A percentile compares a stretch with the other conserved stretches of the same genome.
Evolutionary conservation across 441 rosid genomes (phyloP).

Genomic region (Arabidopsis lyrata): DNA sequence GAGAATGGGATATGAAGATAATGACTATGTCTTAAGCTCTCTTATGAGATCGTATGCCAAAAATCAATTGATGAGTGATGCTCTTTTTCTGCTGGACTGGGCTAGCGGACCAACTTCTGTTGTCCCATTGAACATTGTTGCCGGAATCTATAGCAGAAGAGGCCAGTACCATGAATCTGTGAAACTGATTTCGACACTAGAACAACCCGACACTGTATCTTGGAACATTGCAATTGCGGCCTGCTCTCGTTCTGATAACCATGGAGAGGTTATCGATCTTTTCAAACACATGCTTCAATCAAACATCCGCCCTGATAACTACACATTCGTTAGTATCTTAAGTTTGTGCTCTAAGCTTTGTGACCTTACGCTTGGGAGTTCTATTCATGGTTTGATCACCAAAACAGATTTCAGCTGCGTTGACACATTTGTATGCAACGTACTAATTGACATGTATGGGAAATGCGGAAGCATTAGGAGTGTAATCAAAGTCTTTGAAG

Average conservation of each 20-base stretch:
- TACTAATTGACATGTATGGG: constrained; percentile 87
- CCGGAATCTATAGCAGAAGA: constrained; percentile 71
- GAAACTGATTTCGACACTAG: constrained; percentile 66
- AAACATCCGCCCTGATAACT: constrained; percentile 67
- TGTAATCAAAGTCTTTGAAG: constrained; percentile 56
- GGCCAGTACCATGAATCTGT: constrained; percentile 65
- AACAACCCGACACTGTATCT: constrained; percentile 74
- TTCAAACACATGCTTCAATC: constrained; percentile 62
- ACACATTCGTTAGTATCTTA: constrained; percentile 76
- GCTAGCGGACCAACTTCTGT: constrained; percentile 48
- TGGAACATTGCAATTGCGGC: constrained; percentile 86
- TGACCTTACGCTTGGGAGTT: constrained; percentile 72
- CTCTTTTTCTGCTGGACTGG: constrained; percentile 53
- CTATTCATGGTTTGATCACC: constrained; percentile 68
- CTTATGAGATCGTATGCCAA: constrained; percentile 70
- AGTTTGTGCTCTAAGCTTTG: constrained; percentile 54
- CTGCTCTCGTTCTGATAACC: constrained; percentile 64
- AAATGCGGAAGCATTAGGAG: constrained; percentile 74
- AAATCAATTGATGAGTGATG: constrained; percentile 60
- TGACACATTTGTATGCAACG: constrained; percentile 68
- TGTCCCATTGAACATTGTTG: constrained; percentile 60
- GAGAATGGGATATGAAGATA: constrained; percentile 68
- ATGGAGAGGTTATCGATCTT: constrained; percentile 63
- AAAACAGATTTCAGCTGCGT: constrained; percentile 56
- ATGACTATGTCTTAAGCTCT: constrained; percentile 69